Percentiles rank a stretch among this genome's conserved stretches.
Conservation (phyloP, 148 eudicot species). For the Euryodendron excelsum region DNA sequence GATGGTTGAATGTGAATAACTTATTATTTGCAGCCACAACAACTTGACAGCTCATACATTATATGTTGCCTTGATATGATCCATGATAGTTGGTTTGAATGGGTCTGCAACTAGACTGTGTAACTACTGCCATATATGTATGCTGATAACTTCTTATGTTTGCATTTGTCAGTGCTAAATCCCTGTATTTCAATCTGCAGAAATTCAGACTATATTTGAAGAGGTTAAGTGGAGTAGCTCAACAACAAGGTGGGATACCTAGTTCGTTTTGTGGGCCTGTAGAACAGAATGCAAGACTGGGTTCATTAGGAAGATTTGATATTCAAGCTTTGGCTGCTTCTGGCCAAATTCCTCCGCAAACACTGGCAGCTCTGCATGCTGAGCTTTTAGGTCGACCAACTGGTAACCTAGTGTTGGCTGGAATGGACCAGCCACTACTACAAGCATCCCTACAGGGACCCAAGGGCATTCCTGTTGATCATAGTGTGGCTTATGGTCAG, state of each 20-base stretch:
- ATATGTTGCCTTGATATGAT: background rate
- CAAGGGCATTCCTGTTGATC: constrained; percentile 31
- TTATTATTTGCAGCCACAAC: constrained; percentile 1
- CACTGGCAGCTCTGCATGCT: constrained; percentile 46
- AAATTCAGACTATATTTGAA: constrained; percentile 55
- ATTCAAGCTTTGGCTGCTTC: constrained; percentile 53
- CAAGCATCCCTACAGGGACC: constrained; percentile 36
- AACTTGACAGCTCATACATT: background rate
- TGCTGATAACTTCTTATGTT: background rate
- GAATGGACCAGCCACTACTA: constrained; percentile 33
- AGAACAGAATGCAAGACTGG: constrained; percentile 34
- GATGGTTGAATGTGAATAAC: background rate
- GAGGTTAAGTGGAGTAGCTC: constrained; percentile 46
- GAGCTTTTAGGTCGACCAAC: constrained; percentile 52
- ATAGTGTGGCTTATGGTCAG: constrained; percentile 36
- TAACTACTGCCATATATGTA: background rate
- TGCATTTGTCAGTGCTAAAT: background rate
- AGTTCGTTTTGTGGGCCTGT: constrained; percentile 38
- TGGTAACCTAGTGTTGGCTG: constrained; percentile 30
- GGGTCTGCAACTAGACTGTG: background rate
- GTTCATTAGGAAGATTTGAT: constrained; percentile 41
- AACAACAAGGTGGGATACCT: constrained; percentile 46
- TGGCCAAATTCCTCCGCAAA: constrained; percentile 49
- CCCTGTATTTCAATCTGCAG: constrained; percentile 27
- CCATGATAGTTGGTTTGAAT: background rate